A percentile compares a stretch with the other conserved stretches of the same genome.
Evolutionary conservation across 75 land plant genomes (phyloP).

Genomic region (Cunninghamia lanceolata): DNA sequence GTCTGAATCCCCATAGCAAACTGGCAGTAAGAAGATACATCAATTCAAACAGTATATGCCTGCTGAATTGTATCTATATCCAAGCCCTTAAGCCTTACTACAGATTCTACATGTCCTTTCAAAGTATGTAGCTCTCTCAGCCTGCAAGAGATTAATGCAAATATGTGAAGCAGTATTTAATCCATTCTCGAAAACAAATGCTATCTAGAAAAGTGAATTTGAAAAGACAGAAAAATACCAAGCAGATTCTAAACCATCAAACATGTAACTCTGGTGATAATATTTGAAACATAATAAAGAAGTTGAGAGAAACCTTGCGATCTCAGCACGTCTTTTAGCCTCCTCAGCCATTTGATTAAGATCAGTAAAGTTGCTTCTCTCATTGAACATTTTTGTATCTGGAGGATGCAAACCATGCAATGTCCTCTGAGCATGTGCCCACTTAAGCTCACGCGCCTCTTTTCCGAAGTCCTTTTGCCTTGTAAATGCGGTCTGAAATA

Average conservation of each 20-base stretch:
- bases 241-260: background rate
- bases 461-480: slow-evolving; percentile 90
- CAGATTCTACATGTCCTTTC: slow-evolving; percentile 71
- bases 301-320: slow-evolving; percentile 62
- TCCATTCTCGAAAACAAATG: background rate
- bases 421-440: slow-evolving; percentile 92
- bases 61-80: slow-evolving; percentile 71
- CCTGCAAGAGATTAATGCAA: slow-evolving; percentile 24
- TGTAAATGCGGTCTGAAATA: slow-evolving; percentile 84
- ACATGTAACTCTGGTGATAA: background rate
- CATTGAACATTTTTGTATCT: slow-evolving; percentile 57
- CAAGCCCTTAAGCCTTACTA: slow-evolving; percentile 56
- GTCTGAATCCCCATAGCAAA: background rate
- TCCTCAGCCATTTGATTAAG: slow-evolving; percentile 91
- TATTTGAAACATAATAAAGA: background rate
- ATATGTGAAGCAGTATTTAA: background rate
- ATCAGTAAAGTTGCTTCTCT: slow-evolving; percentile 42
- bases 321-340: slow-evolving; percentile 92
- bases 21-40: background rate
- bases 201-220: background rate
- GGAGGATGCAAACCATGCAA: slow-evolving; percentile 83
- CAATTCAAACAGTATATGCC: slow-evolving; percentile 55
- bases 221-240: background rate
- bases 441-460: slow-evolving; percentile 83
- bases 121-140: slow-evolving; percentile 53